Evolutionary conservation across 2,329 filamentous ascomycete species (phyloP), one percentile per base, ranked within the genome.

Genomic region (Fusarium marasasianum): DNA sequence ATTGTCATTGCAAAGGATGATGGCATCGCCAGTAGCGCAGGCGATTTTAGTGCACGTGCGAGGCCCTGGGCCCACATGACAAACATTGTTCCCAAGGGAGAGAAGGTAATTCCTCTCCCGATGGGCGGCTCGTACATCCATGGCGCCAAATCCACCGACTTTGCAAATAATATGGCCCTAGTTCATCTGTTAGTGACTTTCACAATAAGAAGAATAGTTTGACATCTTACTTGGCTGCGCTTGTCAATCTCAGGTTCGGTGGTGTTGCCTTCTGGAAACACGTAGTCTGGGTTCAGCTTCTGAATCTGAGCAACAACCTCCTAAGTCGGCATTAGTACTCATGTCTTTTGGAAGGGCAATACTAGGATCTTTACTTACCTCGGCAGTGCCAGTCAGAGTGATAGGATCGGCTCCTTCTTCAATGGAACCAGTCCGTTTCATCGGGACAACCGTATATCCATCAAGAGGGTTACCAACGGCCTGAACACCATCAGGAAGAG

Each of bases 301-400:
- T 44, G 10, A 12, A 44, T 44, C n/a, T 44, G n/a, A 9, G 43
- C 15, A 44, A 44, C 43, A 18, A 44, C 10, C 17, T 44, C 43
- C 43, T 24, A 24, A 24, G 6, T 44, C 0, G 15, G 4, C n/a
- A 24, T 44, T 24, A 44, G 43, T 26, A 44, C 18, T 8, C 0
- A 8, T 0, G 0, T 18, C 4, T 17, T 18, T 3, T 41, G 8
- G 6, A 0, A 7, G 15, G 8, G 2, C 15, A 24, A 8, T 17
- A 3, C 10, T 18, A 18, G n/a, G 14, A 8, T 8, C 0, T 17
- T 12, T 44, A 3, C n/a, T 44, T 2, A 44, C 41, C 41, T 44
- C 41, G 12, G n/a, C 41, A 5, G 41, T 44, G 17, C 41, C 41
- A 24, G n/a, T 17, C n/a, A 44, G 15, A 24, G 41, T 44, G 41